Evolutionary conservation across 345 rosid species (phyloP).

Genomic region (Theobroma cacao): DNA sequence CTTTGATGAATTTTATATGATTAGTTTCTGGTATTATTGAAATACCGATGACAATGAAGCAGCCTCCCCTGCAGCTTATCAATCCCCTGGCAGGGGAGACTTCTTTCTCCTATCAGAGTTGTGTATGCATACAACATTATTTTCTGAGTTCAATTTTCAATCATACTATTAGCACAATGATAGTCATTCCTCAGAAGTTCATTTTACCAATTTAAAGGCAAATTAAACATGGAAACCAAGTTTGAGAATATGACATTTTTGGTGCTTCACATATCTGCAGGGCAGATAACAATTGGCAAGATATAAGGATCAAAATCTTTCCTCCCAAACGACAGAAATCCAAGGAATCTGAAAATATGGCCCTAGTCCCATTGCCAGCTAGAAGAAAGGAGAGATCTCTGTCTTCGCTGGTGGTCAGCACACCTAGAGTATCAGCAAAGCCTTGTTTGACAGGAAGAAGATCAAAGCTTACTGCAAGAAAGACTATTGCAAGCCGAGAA

Average conservation of each 20-base stretch:
- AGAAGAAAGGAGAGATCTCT: slow-evolving; percentile 41
- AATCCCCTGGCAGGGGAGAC: neutral
- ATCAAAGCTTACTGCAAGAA: slow-evolving; percentile 20
- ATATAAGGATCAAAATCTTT: slow-evolving; percentile 38
- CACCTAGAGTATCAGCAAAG: slow-evolving; percentile 22
- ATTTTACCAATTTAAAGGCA: neutral
- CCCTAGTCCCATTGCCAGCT: slow-evolving; percentile 6
- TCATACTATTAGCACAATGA: neutral
- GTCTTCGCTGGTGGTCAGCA: slow-evolving; percentile 27
- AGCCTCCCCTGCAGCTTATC: neutral
- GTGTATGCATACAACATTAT: neutral
- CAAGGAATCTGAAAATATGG: slow-evolving; percentile 15
- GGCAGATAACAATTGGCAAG: slow-evolving; percentile 42
- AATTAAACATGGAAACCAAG: neutral
- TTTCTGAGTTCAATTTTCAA: neutral
- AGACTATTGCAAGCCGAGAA: slow-evolving; percentile 9
- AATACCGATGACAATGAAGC: neutral
- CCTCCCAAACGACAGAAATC: slow-evolving; percentile 18
- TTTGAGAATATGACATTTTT: neutral
- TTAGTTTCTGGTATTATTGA: neutral
- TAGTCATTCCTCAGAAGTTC: neutral
- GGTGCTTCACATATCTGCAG: slow-evolving; percentile 26
- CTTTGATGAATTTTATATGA: neutral
- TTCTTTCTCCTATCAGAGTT: neutral
- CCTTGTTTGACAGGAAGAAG: slow-evolving; percentile 21